A percentile compares a stretch with the other conserved stretches of the same genome.
Conservation (phyloP, 805 yeast genomes). For the Suhomyces sp. region DNA sequence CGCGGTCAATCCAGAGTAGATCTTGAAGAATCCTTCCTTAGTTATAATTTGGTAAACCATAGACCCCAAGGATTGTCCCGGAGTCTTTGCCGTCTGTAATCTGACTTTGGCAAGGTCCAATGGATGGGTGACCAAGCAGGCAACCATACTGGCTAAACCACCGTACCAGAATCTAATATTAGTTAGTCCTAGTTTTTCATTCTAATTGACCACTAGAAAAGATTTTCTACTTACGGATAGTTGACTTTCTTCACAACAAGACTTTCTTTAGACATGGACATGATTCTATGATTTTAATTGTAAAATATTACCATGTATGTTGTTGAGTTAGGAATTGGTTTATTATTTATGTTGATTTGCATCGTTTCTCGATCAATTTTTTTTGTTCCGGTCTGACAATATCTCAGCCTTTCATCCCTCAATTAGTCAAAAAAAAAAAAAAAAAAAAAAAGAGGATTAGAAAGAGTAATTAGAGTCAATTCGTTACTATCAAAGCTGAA, state of each 20-base stretch:
- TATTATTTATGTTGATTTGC: not conserved
- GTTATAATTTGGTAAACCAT: constrained; percentile 60
- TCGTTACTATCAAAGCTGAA: not conserved
- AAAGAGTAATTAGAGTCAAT: not conserved
- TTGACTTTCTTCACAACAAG: constrained; percentile 8
- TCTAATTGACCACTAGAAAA: not conserved
- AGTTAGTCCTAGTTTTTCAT: constrained; percentile 7
- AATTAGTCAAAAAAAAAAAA: not conserved
- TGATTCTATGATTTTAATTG: not conserved
- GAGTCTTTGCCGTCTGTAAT: constrained; percentile 69
- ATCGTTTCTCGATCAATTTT: not conserved
- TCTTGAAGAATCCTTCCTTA: constrained; percentile 64
- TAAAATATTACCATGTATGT: not conserved
- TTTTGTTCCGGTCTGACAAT: not conserved
- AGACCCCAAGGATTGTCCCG: constrained; percentile 59
- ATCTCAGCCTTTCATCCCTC: not conserved
- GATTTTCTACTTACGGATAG: constrained; percentile 13
- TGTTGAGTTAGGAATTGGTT: not conserved
- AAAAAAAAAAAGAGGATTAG: not conserved
- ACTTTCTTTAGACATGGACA: not conserved
- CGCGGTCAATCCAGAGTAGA: constrained; percentile 83
- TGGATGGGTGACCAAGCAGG: constrained; percentile 73
- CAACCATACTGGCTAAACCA: constrained; percentile 67
- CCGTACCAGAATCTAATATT: constrained; percentile 55
- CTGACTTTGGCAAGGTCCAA: constrained; percentile 85